Conservation (phyloP, 2,329 filamentous ascomycete genomes). For the Passalora sequoiae region DNA sequence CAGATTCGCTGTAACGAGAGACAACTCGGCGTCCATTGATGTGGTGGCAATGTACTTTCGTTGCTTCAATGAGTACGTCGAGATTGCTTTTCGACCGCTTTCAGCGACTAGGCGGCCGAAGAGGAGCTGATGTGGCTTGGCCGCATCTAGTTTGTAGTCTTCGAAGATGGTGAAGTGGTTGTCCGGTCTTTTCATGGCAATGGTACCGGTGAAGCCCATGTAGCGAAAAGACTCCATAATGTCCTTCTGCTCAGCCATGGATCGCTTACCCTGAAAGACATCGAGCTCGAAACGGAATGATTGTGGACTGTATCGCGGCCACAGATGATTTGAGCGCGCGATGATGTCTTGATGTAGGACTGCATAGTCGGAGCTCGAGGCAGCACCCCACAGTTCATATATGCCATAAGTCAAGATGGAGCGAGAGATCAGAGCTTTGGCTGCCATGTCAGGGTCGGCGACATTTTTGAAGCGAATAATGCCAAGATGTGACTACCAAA, state of each 20-base stretch:
- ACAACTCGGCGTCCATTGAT: slow-evolving; percentile 93
- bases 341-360: slow-evolving; percentile 64
- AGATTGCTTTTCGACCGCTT: slow-evolving; percentile 62
- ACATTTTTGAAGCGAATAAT: slow-evolving; percentile 56
- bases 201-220: slow-evolving; percentile 70
- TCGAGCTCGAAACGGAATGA: slow-evolving; percentile 85
- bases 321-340: slow-evolving; percentile 55
- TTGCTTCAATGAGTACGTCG: slow-evolving; percentile 86
- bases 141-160: slow-evolving; percentile 59
- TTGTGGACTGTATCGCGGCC: slow-evolving; percentile 57
- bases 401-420: slow-evolving; percentile 78
- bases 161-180: slow-evolving; percentile 77
- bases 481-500: slow-evolving; percentile 73
- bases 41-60: slow-evolving; percentile 90
- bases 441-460: slow-evolving; percentile 40
- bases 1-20: slow-evolving; percentile 86
- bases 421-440: slow-evolving; percentile 62
- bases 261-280: slow-evolving; percentile 69
- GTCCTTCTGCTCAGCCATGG: slow-evolving; percentile 56
- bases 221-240: slow-evolving; percentile 81
- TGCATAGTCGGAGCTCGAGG: slow-evolving; percentile 52
- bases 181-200: slow-evolving; percentile 68
- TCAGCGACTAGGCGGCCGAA: slow-evolving; percentile 67
- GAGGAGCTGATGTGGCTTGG: slow-evolving; percentile 57
- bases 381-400: slow-evolving; percentile 83